Conservation (phyloP, 2,329 filamentous ascomycete genomes). For the Diaporthe citriasiana region DNA sequence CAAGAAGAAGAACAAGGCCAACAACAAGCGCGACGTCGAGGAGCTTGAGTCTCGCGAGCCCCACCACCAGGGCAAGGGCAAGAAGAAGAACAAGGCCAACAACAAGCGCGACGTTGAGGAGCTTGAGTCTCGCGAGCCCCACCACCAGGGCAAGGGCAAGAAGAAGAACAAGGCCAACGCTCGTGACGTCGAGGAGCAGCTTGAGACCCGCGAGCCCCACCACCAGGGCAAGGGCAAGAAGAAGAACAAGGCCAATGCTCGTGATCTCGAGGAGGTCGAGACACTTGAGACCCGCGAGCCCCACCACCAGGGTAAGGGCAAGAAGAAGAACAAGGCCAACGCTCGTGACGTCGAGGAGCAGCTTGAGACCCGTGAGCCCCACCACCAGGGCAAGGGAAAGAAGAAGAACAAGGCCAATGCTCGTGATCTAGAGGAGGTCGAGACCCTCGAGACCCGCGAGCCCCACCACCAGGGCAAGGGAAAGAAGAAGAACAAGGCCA, state of each 20-base stretch:
- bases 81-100: slow-evolving; percentile 38
- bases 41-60: slow-evolving; percentile 42
- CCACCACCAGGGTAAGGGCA: slow-evolving; percentile 44
- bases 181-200: slow-evolving; percentile 15
- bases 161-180: slow-evolving; percentile 31
- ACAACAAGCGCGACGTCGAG: neutral
- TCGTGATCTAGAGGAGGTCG: slow-evolving; percentile 12
- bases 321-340: slow-evolving; percentile 34
- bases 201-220: slow-evolving; percentile 45
- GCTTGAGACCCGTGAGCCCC: slow-evolving; percentile 44
- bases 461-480: slow-evolving; percentile 44
- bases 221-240: slow-evolving; percentile 42
- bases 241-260: slow-evolving; percentile 4
- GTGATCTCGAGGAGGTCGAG: slow-evolving; percentile 11
- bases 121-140: slow-evolving; percentile 44
- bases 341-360: slow-evolving; percentile 24
- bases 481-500: slow-evolving; percentile 31
- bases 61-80: slow-evolving; percentile 43
- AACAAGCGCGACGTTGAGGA: slow-evolving; percentile 23
- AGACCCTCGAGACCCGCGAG: slow-evolving; percentile 43
- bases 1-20: slow-evolving; percentile 35
- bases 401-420: slow-evolving; percentile 31
- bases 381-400: slow-evolving; percentile 45
- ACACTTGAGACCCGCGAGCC: slow-evolving; percentile 26
- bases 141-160: slow-evolving; percentile 42